phyloP scores from a whole-genome alignment of 2,329 filamentous ascomycete genomes.

The Colletotrichum liaoningense region DNA sequence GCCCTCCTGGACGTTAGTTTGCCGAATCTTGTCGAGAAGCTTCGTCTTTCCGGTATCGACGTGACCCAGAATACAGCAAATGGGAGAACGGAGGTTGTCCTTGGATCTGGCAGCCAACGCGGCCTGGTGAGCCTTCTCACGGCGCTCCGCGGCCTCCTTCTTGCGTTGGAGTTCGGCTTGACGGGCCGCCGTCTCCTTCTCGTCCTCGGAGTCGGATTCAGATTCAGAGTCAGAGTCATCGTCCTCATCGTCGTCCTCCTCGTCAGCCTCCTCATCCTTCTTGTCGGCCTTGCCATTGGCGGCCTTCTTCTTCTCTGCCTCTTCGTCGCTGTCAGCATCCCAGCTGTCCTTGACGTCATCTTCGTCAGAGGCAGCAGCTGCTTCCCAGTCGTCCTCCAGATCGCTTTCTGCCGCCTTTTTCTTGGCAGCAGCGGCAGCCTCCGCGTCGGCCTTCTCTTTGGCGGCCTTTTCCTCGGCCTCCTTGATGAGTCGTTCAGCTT shows the following conservation, averaged over 20 bases:
- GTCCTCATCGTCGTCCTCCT: conserved; percentile 62
- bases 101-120: conserved; percentile 91
- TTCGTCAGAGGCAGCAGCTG: conserved; percentile 79
- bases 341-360: conserved; percentile 92
- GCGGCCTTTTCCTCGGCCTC: conserved; percentile 72
- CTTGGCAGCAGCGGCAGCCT: conserved; percentile 61
- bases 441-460: conserved; percentile 66
- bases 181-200: conserved; percentile 79
- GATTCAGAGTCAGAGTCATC: conserved; percentile 70
- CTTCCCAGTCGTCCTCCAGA: conserved; percentile 89
- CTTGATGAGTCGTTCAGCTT: conserved; percentile 75
- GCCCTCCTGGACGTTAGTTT: conserved; percentile 98
- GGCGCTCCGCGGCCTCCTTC: conserved; percentile 87
- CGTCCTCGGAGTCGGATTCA: conserved; percentile 63
- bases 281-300: conserved; percentile 41
- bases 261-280: conserved; percentile 39
- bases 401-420: conserved; percentile 69
- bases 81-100: conserved; percentile 95
- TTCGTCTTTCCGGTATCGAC: conserved; percentile 99
- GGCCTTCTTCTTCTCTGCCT: conserved; percentile 58
- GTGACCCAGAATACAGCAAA: conserved; percentile 99
- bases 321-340: conserved; percentile 87
- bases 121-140: conserved; percentile 90
- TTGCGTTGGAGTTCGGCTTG: conserved; percentile 82
- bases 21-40: conserved; percentile 95